Percentiles rank a stretch among this genome's conserved stretches.
Conservation (phyloP, 140 eudicot species). For the Bidens hawaiensis region DNA sequence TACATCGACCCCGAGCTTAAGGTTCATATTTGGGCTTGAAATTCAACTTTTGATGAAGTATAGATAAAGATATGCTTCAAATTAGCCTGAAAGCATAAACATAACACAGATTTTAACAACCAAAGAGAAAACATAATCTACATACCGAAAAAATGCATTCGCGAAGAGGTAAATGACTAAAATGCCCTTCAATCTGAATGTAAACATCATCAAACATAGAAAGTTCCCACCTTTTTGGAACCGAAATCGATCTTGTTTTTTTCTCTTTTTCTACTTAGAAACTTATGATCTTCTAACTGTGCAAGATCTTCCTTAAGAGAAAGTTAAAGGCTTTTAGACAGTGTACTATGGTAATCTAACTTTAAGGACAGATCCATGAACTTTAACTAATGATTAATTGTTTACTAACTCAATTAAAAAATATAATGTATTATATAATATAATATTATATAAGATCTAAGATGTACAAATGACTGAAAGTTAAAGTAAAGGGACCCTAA, state of each 20-base stretch:
- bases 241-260: not conserved
- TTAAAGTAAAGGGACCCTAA: slow-evolving; percentile 45
- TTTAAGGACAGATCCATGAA: slow-evolving; percentile 21
- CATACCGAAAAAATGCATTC: not conserved
- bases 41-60: slow-evolving; percentile 6
- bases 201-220: slow-evolving; percentile 8
- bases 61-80: slow-evolving; percentile 4
- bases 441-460: slow-evolving; percentile 24
- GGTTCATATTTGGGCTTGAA: slow-evolving; percentile 23
- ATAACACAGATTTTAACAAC: slow-evolving; percentile 7
- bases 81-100: slow-evolving; percentile 32
- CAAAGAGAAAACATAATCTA: not conserved
- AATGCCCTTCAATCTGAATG: too few species aligned
- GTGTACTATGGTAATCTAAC: slow-evolving; percentile 26
- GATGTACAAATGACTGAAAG: slow-evolving; percentile 35
- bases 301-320: slow-evolving; percentile 18
- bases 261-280: not conserved
- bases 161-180: too few species aligned
- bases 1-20: slow-evolving; percentile 80
- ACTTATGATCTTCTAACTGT: slow-evolving; percentile 1
- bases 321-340: slow-evolving; percentile 12
- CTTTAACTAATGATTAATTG: slow-evolving; percentile 10
- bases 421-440: not conserved
- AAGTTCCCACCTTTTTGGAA: slow-evolving; percentile 13
- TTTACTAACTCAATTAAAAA: not conserved